A percentile compares a stretch with the other conserved stretches of the same genome.
Evolutionary conservation across 495 filamentous ascomycete species (phyloP).

Genomic region (Hypoxylon fuscum): DNA sequence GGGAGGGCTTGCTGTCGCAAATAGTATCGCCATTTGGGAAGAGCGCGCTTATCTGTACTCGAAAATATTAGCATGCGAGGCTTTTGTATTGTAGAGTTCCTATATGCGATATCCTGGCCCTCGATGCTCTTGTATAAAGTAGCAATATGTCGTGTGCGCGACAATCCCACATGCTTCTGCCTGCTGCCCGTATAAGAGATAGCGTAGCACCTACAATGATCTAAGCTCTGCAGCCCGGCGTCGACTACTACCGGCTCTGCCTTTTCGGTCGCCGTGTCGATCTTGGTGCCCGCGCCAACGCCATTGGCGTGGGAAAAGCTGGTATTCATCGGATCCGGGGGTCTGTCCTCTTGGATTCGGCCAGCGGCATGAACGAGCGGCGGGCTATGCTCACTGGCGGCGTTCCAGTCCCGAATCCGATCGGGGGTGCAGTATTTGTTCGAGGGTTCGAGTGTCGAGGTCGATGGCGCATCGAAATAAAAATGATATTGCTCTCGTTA

Average conservation of each 20-base stretch:
- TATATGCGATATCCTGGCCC: conserved; percentile 11
- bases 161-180: too few relatives aligned
- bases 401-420: conserved; percentile 17
- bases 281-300: conserved; percentile 23
- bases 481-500: not conserved
- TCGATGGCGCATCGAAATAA: conserved; percentile 33
- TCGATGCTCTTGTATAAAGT: not conserved
- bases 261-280: conserved; percentile 38
- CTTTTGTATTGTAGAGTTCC: conserved; percentile 7
- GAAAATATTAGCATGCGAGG: conserved; percentile 13
- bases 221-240: conserved; percentile 74
- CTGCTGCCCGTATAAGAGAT: too few relatives aligned
- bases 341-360: conserved; percentile 20
- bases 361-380: conserved; percentile 29
- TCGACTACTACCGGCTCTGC: conserved; percentile 69
- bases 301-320: conserved; percentile 34
- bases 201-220: conserved; percentile 79
- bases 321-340: conserved; percentile 37
- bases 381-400: conserved; percentile 3
- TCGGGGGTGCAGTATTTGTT: conserved; percentile 27
- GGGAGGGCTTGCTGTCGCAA: conserved; percentile 84
- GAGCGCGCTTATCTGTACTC: conserved; percentile 76
- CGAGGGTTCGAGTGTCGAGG: conserved; percentile 15
- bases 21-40: conserved; percentile 89
- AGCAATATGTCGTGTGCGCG: not conserved